These are phyloP conservation scores for Beauveria australis DNA, from an alignment of 2,329 filamentous ascomycete genomes.

Conservation along the genomic window DNA sequence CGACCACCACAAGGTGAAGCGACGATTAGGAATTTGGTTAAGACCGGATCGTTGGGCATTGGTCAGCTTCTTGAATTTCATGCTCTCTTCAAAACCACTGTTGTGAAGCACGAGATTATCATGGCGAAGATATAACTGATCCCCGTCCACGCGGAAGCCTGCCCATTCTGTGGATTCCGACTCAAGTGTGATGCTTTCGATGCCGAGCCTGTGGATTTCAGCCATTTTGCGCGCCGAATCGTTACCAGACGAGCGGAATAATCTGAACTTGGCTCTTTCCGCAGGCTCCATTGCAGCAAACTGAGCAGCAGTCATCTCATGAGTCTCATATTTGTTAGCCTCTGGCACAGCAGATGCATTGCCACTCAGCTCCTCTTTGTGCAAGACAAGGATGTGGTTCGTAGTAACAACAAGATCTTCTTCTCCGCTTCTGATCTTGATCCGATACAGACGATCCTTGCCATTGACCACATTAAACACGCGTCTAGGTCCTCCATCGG, in stretches of 20 bases:
- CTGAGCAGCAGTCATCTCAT: conserved; percentile 38
- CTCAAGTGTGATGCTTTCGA: conserved; percentile 36
- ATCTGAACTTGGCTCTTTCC: conserved; percentile 27
- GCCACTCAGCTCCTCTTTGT: conserved; percentile 20
- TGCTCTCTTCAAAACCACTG: conserved; percentile 51
- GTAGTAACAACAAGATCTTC: conserved; percentile 42
- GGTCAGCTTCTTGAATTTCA: conserved; percentile 99
- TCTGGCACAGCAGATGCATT: conserved; percentile 11
- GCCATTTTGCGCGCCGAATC: too few species aligned
- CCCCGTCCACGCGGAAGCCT: conserved; percentile 41
- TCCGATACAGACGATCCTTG: conserved; percentile 38
- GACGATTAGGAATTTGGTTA: conserved; percentile 97
- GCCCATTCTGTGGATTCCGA: conserved; percentile 36
- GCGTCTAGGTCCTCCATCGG: conserved; percentile 37
- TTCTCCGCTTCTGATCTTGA: conserved; percentile 30
- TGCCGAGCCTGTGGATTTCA: conserved; percentile 26
- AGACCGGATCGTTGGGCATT: conserved; percentile 95
- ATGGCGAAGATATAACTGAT: conserved; percentile 42
- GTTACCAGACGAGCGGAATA: conserved; percentile 19
- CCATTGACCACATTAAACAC: conserved; percentile 43
- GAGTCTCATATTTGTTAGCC: conserved; percentile 27
- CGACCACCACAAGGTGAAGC: conserved; percentile 97
- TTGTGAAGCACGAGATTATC: conserved; percentile 39
- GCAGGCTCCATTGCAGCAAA: conserved; percentile 30
- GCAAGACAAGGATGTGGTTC: conserved; percentile 40